Evolutionary conservation across 768 basidiomycete genomes (phyloP).

Genomic region (Termitomyces bulborhizus): DNA sequence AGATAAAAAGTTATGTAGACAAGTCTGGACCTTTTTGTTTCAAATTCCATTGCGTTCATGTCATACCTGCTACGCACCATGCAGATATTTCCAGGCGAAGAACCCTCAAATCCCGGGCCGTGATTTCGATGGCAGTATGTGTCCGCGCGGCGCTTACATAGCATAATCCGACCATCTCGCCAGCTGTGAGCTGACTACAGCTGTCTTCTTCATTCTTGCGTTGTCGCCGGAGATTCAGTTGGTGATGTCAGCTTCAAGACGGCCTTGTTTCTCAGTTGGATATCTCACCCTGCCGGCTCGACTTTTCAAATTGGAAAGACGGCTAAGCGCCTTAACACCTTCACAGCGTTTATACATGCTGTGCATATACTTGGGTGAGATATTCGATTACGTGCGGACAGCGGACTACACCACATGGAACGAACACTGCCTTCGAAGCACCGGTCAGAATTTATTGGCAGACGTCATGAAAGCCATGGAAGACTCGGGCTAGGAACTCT

Average conservation of each 20-base stretch:
- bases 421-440: not conserved
- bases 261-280: not conserved
- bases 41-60: not conserved
- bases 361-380: not conserved
- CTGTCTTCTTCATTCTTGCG: not conserved
- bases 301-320: not conserved
- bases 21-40: not conserved
- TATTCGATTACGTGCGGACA: not conserved
- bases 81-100: not conserved
- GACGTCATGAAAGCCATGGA: not conserved
- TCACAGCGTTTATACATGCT: not conserved
- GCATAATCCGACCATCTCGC: not conserved
- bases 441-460: not conserved
- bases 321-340: not conserved
- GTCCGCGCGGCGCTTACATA: not conserved
- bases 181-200: not conserved
- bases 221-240: too few relatives aligned
- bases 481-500: not conserved
- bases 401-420: not conserved
- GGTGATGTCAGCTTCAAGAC: too few relatives aligned
- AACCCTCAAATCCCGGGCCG: not conserved
- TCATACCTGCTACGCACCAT: not conserved
- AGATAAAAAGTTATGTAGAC: too few relatives aligned
- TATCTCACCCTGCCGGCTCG: not conserved
- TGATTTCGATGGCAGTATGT: not conserved